Evolutionary conservation across 1,139 yeast genomes (phyloP), one percentile per base, ranked within the genome.

Genomic region (Taphrina deformans): DNA sequence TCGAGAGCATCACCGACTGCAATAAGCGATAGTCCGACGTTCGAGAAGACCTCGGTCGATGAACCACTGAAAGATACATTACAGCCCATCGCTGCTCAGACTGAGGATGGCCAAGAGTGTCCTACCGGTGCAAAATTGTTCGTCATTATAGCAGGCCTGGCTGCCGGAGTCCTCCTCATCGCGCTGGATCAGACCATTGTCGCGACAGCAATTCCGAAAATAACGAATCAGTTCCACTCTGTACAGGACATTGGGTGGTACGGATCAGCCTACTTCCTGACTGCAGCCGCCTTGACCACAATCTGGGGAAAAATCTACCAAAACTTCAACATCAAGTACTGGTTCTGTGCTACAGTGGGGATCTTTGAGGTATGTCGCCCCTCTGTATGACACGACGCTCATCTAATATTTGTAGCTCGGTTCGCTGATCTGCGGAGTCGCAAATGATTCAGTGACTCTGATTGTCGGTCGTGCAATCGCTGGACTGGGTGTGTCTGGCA

Each of bases 401-500:
- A 16, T 2, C 55, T 61, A 44, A 44, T 23, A 7, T 21, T 10
- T 7, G 14, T 21, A 44, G 72, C 71, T 60, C 51, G 65, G 65
- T 18, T 60, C 65, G 14, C 40, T 60, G 61, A 75, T 87, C 4
- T 79, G 85, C 40, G 92, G 85, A 0, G 73, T 85, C 1, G 78
- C 92, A 0, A 77, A 73, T 14, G 79, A 79, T 48, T 85, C 87
- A 84, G 77, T 79, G 69, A 81, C 83, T 79, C 75, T 87, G 65
- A 85, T 87, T 68, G 89, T 85, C 0, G 92, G 91, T 0, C 79
- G 93, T 70, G 86, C 85, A 5, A 77, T 87, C 46, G 85, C 87
- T 58, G 95, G 95, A 64, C 72, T 85, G 58, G 93, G 93, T 18
- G 91, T 87, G 6, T 87, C 89, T 46, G 89, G 89, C 10, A 80